Evolutionary conservation across 345 rosid genomes (phyloP), one percentile per base, ranked within the genome.

Genomic region (Bruguiera gymnorhiza): DNA sequence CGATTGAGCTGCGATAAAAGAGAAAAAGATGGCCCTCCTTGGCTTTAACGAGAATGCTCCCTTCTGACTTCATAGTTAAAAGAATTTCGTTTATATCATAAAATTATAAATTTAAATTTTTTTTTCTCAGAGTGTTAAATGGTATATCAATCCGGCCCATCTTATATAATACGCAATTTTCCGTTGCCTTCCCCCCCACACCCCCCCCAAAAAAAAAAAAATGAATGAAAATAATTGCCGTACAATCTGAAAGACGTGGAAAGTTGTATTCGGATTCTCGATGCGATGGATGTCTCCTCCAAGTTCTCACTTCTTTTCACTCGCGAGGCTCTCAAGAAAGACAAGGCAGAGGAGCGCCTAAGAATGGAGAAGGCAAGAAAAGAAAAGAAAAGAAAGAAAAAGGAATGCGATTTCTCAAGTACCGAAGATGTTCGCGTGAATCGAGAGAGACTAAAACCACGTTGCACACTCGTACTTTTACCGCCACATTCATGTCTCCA

Each of bases 351-450:
- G 1, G 18, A 76, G 73, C 70, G 73, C 73, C 73, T 64, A 65
- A 56, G 63, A 57, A 29, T 27, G 8, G 52, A 4, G 68, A 29
- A 18, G 2, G 19, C 37, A 34, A 34, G 10, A 3, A 31, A 3
- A 48, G 76, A 66, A 80, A 80, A 43, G 19, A 62, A 46, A 65
- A 32, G 6, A 21, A 30, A 21, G 32, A 5, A 19, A 21, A 30
- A 21, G 32, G 31, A 3, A n/a, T 20, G 60, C 43, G 23, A 55
- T 39, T 64, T 73, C 84, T 70, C 84, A 71, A 80, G 76, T 77
- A 68, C 74, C 76, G 69, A 72, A 60, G 70, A 60, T 24, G 23
- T 6, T 56, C 79, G 64, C 84, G 81, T 53, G 79, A 74, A 65
- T 59, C 79, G 31, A 75, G 63, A 69, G 37, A 34, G 11, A 20